phyloP scores from a whole-genome alignment of 768 basidiomycete genomes.

The Gyrodon lividus region DNA sequence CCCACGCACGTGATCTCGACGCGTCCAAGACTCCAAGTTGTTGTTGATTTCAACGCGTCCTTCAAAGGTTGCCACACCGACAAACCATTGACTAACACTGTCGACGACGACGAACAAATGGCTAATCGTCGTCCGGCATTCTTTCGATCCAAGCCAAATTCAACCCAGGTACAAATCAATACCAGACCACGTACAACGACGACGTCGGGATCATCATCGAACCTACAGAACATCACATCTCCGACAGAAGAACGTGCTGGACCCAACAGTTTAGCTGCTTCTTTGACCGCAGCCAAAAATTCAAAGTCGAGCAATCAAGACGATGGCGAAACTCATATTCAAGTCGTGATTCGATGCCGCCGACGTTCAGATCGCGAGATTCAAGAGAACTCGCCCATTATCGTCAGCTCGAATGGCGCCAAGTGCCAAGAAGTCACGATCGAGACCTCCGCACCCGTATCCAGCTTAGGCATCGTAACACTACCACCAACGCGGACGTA shows the following conservation, averaged over 20 bases:
- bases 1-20: slow-evolving; percentile 32
- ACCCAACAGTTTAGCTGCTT: slow-evolving; percentile 23
- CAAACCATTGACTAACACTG: neutral
- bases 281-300: slow-evolving; percentile 21
- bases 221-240: slow-evolving; percentile 25
- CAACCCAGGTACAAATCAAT: slow-evolving; percentile 36
- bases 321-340: slow-evolving; percentile 81
- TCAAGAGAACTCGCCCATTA: slow-evolving; percentile 82
- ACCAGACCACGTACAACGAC: slow-evolving; percentile 50
- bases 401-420: slow-evolving; percentile 76
- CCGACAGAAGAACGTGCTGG: slow-evolving; percentile 18
- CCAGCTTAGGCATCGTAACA: slow-evolving; percentile 70
- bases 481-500: slow-evolving; percentile 83
- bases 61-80: neutral
- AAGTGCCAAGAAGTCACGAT: slow-evolving; percentile 76
- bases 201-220: slow-evolving; percentile 39
- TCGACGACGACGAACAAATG: slow-evolving; percentile 40
- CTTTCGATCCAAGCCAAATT: slow-evolving; percentile 38
- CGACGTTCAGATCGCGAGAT: slow-evolving; percentile 84
- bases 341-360: slow-evolving; percentile 90
- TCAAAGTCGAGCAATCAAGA: slow-evolving; percentile 29
- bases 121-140: slow-evolving; percentile 59
- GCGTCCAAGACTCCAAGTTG: slow-evolving; percentile 24
- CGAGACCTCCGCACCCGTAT: slow-evolving; percentile 68
- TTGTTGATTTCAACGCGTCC: slow-evolving; percentile 32